Conservation (phyloP, 2,329 filamentous ascomycete species). For the Magnaporthiopsis rhizophila region DNA sequence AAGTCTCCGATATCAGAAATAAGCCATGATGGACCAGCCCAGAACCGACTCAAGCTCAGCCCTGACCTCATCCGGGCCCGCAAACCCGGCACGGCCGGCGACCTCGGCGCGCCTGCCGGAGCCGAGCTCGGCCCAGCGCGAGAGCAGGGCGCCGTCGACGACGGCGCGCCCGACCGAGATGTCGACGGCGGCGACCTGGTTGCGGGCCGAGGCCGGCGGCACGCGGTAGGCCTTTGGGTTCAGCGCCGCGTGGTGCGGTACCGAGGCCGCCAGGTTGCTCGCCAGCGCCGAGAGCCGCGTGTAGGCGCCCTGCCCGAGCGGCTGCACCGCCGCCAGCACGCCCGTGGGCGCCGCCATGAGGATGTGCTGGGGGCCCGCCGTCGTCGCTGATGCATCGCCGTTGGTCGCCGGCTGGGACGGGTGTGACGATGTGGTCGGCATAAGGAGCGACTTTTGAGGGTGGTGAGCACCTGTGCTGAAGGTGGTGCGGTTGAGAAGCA, state of each 20-base stretch:
- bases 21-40: slow-evolving; percentile 55
- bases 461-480: slow-evolving; percentile 80
- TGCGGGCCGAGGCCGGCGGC: slow-evolving; percentile 35
- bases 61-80: slow-evolving; percentile 56
- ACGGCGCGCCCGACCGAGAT: slow-evolving; percentile 55
- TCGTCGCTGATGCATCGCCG: slow-evolving; percentile 8
- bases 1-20: slow-evolving; percentile 29
- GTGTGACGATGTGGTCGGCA: slow-evolving; percentile 54
- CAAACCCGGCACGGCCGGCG: slow-evolving; percentile 62
- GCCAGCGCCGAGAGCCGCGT: slow-evolving; percentile 75
- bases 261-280: slow-evolving; percentile 66
- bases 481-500: slow-evolving; percentile 77
- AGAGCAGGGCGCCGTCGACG: slow-evolving; percentile 70
- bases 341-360: slow-evolving; percentile 45
- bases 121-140: slow-evolving; percentile 67
- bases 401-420: slow-evolving; percentile 25
- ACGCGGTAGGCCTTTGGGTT: slow-evolving; percentile 75
- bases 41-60: slow-evolving; percentile 58
- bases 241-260: slow-evolving; percentile 70
- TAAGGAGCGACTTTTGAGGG: slow-evolving; percentile 64
- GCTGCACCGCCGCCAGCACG: slow-evolving; percentile 65
- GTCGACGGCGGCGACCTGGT: slow-evolving; percentile 43
- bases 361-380: slow-evolving; percentile 12
- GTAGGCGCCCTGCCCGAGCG: slow-evolving; percentile 73
- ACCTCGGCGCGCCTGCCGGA: slow-evolving; percentile 66